phyloP scores from a whole-genome alignment of 75 land plant species.

The Chamaecyparis obtusa region DNA sequence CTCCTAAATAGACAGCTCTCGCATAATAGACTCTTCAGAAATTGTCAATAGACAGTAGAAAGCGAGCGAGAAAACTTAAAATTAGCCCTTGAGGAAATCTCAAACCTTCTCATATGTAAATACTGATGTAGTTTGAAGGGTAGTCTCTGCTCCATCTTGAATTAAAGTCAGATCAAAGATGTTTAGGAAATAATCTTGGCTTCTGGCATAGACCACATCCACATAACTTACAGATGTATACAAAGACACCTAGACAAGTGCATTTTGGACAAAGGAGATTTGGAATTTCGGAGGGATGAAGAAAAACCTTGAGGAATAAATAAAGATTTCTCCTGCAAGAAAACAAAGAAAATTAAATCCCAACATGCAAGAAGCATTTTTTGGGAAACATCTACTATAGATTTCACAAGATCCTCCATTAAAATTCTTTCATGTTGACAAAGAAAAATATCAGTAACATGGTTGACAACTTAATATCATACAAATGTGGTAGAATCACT shows the following conservation, averaged over 20 bases:
- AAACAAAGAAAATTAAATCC: background rate
- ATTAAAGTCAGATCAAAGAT: background rate
- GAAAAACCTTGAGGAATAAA: background rate
- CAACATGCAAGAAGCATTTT: background rate
- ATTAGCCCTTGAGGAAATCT: background rate
- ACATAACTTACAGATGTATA: background rate
- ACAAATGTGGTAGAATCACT: too few species aligned
- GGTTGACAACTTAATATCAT: background rate
- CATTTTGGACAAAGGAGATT: background rate
- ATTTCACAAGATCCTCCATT: background rate
- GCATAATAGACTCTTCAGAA: background rate
- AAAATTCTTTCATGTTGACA: too few species aligned
- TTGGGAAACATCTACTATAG: background rate
- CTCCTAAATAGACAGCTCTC: background rate
- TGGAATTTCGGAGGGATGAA: background rate
- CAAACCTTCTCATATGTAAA: background rate
- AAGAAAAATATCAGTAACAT: background rate
- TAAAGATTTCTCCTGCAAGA: background rate
- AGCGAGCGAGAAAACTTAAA: background rate
- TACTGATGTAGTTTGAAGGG: background rate
- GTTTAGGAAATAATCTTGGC: background rate
- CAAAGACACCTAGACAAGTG: background rate
- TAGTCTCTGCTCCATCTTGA: background rate
- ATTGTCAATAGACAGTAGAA: background rate
- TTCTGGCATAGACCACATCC: background rate